Conservation (phyloP, 257 asterid genomes). For the Solanum neorickii region DNA sequence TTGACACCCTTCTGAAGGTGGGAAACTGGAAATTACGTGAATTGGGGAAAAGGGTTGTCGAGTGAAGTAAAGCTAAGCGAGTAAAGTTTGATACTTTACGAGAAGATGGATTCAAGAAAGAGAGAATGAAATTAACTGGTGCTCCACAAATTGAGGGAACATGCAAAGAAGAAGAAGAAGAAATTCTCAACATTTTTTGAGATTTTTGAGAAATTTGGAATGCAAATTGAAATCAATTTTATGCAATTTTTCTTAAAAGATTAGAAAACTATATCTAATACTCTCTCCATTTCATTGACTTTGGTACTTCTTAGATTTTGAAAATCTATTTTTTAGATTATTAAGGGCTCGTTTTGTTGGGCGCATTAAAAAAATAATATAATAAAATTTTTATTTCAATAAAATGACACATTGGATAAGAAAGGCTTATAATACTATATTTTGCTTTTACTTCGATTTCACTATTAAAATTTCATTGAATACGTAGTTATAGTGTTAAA, state of each 20-base stretch:
- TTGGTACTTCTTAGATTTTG: background rate
- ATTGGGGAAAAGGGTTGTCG: background rate
- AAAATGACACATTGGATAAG: no score
- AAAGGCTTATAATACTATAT: background rate
- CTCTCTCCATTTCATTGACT: background rate
- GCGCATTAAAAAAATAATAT: background rate
- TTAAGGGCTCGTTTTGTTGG: background rate
- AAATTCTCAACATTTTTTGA: conserved; percentile 36
- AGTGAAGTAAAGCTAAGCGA: background rate
- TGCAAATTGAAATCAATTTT: background rate
- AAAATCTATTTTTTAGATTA: background rate
- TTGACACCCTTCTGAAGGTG: background rate
- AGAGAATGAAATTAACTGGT: conserved; percentile 17
- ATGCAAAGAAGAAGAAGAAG: conserved; percentile 16
- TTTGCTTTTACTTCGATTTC: background rate
- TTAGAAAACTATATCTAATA: background rate
- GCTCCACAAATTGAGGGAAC: conserved; percentile 10
- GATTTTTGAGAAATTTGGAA: background rate
- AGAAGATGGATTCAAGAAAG: background rate
- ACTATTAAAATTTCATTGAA: background rate
- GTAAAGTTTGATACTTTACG: background rate
- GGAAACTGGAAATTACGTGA: conserved; percentile 6
- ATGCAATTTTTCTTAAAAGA: background rate
- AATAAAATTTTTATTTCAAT: accelerated
- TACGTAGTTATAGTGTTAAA: background rate